These are phyloP conservation scores for Colletotrichum orchidophilum DNA, from an alignment of 2,329 filamentous ascomycete species.

Conservation along the genomic window DNA sequence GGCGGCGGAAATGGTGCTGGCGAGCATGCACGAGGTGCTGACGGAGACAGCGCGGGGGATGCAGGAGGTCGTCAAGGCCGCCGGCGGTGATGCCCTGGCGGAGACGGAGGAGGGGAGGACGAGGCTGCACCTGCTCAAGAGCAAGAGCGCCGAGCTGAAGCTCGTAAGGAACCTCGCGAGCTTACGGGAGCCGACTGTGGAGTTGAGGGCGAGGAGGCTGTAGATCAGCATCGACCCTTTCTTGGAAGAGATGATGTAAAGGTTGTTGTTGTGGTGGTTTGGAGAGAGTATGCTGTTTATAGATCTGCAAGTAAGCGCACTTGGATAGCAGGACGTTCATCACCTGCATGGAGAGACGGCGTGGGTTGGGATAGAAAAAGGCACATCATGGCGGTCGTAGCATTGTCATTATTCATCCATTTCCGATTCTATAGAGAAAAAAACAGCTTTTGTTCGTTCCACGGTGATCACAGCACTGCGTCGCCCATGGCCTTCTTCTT, in stretches of 20 bases:
- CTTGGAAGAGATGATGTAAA: too few relatives aligned
- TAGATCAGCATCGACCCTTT: too few relatives aligned
- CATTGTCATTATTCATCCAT: slow-evolving; percentile 31
- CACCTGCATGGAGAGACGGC: slow-evolving; percentile 16
- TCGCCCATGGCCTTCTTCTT: too few relatives aligned
- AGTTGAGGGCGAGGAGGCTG: slow-evolving; percentile 68
- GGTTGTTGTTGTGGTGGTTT: not conserved
- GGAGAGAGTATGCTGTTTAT: not conserved
- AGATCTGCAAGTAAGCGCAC: not conserved
- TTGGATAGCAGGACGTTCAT: not conserved
- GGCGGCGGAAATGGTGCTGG: slow-evolving; percentile 86
- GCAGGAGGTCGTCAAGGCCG: slow-evolving; percentile 57
- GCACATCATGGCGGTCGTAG: slow-evolving; percentile 14
- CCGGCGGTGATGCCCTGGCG: slow-evolving; percentile 46
- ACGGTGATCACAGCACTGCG: too few relatives aligned
- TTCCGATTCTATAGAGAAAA: not conserved
- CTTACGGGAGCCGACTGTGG: slow-evolving; percentile 71
- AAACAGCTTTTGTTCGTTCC: not conserved
- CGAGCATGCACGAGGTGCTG: slow-evolving; percentile 91
- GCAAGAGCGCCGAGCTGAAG: slow-evolving; percentile 88
- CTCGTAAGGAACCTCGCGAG: slow-evolving; percentile 79
- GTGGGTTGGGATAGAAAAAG: slow-evolving; percentile 19
- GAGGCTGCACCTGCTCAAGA: slow-evolving; percentile 73
- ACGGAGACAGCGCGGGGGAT: slow-evolving; percentile 74
- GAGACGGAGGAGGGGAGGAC: slow-evolving; percentile 60